Base-by-base conservation (phyloP, 1,139 yeast genomes). In the Suhomyces guaymorum region DNA sequence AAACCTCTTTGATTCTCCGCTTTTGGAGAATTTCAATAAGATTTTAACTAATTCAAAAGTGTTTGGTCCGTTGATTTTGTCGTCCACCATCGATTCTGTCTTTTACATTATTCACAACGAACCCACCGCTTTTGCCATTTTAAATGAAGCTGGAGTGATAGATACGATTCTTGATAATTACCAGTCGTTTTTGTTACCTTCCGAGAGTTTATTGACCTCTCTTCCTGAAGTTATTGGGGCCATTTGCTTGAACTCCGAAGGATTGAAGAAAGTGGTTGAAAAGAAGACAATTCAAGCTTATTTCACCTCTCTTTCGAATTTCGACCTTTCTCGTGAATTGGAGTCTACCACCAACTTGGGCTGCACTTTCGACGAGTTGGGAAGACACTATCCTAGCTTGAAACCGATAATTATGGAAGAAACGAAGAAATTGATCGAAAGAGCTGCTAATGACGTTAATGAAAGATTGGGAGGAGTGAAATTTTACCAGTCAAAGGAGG, bases 191-290 rank as follows among this genome's bases (percentile, higher is more conserved):
- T 63, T 80, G 44, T 61, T 76, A 23, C 82, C 83, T 7, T 75
- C 82, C 11, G 66, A 77, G 7, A 82, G 78, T 13, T 63, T 88
- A 28, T 55, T 85, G 15, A 55, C 77, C 24, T 72, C 86, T 3
- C 63, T 89, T 16, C 85, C 94, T 0, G 92, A 85, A 48, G 78
- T 84, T 2, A 68, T 90, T 26, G 95, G 94, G 11, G 96, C 97
- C 0, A 69, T 90, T 26, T 80, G 94, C 35, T 73, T 90, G 49
- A 89, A 86, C 50, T 77, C 72, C 38, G 82, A 79, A 10, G 97
- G 97, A 0, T 59, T 86, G 41, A 59, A 70, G 24, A 71, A 76
- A 38, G 78, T 87, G 0, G 61, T 70, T 18, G 72, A 73, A 4
- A 58, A 61, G 5, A 54, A 69, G 5, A 58, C 79, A 26, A 69